These are phyloP conservation scores for Irpex lacteus DNA, from an alignment of 1,284 basidiomycete species.

Conservation along the genomic window DNA sequence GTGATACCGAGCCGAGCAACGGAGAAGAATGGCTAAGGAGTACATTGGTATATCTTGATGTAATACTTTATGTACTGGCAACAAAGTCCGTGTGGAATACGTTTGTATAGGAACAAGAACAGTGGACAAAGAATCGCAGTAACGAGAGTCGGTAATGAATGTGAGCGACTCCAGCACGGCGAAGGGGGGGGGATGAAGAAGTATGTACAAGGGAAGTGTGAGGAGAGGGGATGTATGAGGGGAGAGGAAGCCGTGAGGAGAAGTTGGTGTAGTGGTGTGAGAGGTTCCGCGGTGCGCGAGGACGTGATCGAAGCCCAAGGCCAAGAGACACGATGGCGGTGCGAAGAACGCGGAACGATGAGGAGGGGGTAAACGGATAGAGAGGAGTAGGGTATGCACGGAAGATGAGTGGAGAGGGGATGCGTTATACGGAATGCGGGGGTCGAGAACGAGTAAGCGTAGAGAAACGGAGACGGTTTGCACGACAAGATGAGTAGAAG, in stretches of 20 bases:
- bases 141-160: conserved; percentile 22
- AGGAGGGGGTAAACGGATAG: background rate
- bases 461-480: conserved; percentile 11
- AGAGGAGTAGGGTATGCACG: background rate
- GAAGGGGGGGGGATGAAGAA: background rate
- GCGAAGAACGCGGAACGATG: background rate
- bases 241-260: background rate
- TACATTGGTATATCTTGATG: conserved; percentile 1
- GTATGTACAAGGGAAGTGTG: background rate
- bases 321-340: background rate
- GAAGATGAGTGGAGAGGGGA: background rate
- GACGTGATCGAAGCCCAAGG: background rate
- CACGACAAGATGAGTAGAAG: conserved; percentile 16
- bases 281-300: background rate
- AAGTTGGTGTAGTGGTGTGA: background rate
- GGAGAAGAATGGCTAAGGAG: background rate
- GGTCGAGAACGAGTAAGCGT: conserved; percentile 9
- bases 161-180: conserved; percentile 11
- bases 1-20: background rate
- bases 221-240: background rate
- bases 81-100: background rate
- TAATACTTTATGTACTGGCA: background rate
- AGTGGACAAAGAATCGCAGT: conserved; percentile 8
- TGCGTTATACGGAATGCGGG: background rate
- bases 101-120: conserved; percentile 18